Base-by-base conservation (phyloP, 345 rosid genomes). In the Hibiscus trionum region DNA sequence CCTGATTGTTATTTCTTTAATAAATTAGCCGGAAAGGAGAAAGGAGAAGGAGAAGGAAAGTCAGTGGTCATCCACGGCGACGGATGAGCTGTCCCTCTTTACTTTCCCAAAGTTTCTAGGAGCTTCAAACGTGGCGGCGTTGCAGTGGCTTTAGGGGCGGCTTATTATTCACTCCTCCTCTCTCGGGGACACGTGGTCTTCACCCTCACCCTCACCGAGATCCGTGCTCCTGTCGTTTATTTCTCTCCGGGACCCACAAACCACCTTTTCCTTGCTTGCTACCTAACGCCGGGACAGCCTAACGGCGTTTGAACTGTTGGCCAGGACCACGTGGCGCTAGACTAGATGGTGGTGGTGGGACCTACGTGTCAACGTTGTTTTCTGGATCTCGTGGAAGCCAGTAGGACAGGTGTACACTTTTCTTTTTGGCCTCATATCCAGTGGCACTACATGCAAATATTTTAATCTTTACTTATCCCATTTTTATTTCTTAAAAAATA, bases 201-300 rank as follows among this genome's bases (percentile, higher is more conserved):
- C 26, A 61, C 35, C 37, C 80, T 77, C 76, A 11, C 71, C 77
- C 50, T 78, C 80, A 35, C 61, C 12, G 44, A 82, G 86, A 85
- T 82, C 83, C 71, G 75, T 74, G 80, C 75, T 56, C 11, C 72
- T 81, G 83, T 79, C 78, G 68, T 35, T 53, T 50, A 49, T 49
- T 14, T 49, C n/a, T 16, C 44, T 7, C 9, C 1, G 47, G 47
- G 47, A 10, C 47, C 47, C 47, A 44, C 44, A 44, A 11, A 11
- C 19, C 0, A 15, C 56, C 56, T 50, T 50, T 50, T 50, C 7
- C 55, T 15, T 9, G 15, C 27, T 33, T 80, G 84, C 80, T 70
- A 81, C 84, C 82, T 72, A 81, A 77, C 76, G 75, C 77, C 84
- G 77, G 75, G 83, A 81, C 88, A 82, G 71, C 26, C 19, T 50